phyloP scores from a whole-genome alignment of 1,284 basidiomycete genomes.

The Rhodotorula sp. region DNA sequence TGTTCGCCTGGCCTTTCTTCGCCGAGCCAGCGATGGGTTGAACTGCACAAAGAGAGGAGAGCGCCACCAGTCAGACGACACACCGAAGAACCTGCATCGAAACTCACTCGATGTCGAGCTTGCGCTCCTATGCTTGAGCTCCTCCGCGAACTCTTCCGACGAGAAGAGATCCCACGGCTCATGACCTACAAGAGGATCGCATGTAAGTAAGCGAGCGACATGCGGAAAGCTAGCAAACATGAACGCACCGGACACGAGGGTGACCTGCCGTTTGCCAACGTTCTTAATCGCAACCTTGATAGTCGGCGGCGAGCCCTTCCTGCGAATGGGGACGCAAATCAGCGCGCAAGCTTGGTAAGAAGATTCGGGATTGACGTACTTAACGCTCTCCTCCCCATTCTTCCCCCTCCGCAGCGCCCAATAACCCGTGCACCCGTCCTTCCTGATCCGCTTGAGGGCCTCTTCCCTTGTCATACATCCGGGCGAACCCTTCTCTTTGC shows the following conservation, averaged over 20 bases:
- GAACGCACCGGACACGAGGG: conserved; percentile 60
- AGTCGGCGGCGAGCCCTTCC: conserved; percentile 71
- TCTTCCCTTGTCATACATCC: conserved; percentile 67
- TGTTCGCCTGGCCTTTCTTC: conserved; percentile 29
- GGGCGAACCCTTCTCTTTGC: conserved; percentile 64
- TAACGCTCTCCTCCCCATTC: conserved; percentile 52
- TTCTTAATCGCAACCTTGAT: conserved; percentile 68
- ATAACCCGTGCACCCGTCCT: conserved; percentile 68
- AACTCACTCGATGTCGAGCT: conserved; percentile 67
- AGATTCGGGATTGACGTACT: conserved; percentile 52
- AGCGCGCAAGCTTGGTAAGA: neutral
- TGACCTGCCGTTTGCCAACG: conserved; percentile 65
- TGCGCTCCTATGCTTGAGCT: conserved; percentile 71
- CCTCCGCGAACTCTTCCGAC: conserved; percentile 72
- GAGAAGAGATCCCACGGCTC: conserved; percentile 67
- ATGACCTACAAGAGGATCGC: conserved; percentile 49
- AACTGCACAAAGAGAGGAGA: conserved; percentile 30
- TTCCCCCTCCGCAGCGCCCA: conserved; percentile 57
- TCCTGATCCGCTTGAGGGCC: conserved; percentile 55
- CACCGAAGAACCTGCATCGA: neutral
- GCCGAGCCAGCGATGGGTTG: conserved; percentile 47
- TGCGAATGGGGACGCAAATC: conserved; percentile 46
- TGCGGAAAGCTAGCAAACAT: too few species aligned
- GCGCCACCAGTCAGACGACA: neutral
- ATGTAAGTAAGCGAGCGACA: conserved; percentile 39